Base-by-base conservation (phyloP, 352 stramenopile species). In the Globisporangium splendens region DNA sequence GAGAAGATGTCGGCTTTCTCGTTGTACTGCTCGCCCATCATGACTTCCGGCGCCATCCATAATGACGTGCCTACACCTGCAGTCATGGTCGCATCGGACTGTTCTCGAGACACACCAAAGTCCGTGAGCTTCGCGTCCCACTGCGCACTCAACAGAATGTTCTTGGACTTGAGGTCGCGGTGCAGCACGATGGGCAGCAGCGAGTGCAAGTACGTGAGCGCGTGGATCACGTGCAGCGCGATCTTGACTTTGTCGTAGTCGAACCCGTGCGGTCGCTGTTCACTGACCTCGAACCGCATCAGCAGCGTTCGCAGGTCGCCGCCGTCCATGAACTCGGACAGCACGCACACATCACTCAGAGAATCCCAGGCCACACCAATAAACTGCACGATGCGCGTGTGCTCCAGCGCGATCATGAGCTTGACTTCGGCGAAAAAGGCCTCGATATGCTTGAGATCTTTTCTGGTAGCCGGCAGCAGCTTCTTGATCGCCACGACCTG, bases 21-120 rank as follows among this genome's bases (percentile, higher is more conserved):
- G 43, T 79, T 71, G 54, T 83, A 83, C 33, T 59, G 61, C 18
- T 63, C 53, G 21, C 75, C 70, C 28, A 80, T 54, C 72, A 83
- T 79, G 24, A 85, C 70, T 55, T 85, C 70, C 1, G 75, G 75
- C 20, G 75, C 75, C 68, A 82, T 85, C 72, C 75, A 85, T 15
- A 82, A 66, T 4, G 65, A 82, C 12, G 70, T 83, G 22, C 72
- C 75, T 8, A 85, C 70, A 48, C 69, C 69, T 11, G 71, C 74
- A 2, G 72, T 83, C 65, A 85, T 79, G 8, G 69, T 53, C 12
- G 61, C 62, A 28, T 82, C 73, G 18, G 62, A 66, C 18, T 64
- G 62, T 18, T 80, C 68, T 17, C 72, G 56, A 0, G 73, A 86
- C 14, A 79, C 66, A 1, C 73, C 75, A 61, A 88, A 86, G 63